Conservation (phyloP, 257 asterid species). For the Solanum bulbocastanum region DNA sequence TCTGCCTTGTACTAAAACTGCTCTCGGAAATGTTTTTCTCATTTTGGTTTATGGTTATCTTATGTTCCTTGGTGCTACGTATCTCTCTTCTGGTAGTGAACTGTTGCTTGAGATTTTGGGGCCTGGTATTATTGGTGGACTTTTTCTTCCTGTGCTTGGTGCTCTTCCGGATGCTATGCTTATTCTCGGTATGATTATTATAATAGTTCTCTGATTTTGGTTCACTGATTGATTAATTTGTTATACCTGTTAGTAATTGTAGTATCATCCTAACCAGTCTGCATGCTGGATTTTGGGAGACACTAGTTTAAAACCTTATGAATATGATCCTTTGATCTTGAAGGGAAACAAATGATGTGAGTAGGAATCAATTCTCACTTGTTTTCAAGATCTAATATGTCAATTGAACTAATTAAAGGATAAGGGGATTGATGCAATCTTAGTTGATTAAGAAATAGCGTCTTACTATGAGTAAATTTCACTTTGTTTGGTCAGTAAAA, state of each 20-base stretch:
- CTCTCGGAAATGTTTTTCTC: slow-evolving; percentile 56
- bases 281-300: not conserved
- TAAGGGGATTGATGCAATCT: not conserved
- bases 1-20: slow-evolving; percentile 73
- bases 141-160: slow-evolving; percentile 74
- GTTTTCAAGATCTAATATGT: not conserved
- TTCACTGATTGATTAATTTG: not conserved
- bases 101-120: slow-evolving; percentile 87
- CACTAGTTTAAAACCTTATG: not conserved
- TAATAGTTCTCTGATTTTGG: not conserved
- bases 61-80: slow-evolving; percentile 75
- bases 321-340: not conserved
- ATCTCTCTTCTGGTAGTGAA: slow-evolving; percentile 81
- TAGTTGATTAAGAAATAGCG: not conserved
- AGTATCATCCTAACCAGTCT: not conserved
- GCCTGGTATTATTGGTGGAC: slow-evolving; percentile 86
- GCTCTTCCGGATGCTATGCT: slow-evolving; percentile 97
- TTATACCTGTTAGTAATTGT: not conserved
- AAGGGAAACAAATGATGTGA: not conserved
- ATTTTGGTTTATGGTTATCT: slow-evolving; percentile 70
- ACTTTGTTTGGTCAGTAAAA: not conserved
- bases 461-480: not conserved
- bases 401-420: not conserved
- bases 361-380: not conserved
- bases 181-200: slow-evolving; percentile 43